Evolutionary conservation across 257 asterid genomes (phyloP).

Genomic region (Nicotiana benthamiana): DNA sequence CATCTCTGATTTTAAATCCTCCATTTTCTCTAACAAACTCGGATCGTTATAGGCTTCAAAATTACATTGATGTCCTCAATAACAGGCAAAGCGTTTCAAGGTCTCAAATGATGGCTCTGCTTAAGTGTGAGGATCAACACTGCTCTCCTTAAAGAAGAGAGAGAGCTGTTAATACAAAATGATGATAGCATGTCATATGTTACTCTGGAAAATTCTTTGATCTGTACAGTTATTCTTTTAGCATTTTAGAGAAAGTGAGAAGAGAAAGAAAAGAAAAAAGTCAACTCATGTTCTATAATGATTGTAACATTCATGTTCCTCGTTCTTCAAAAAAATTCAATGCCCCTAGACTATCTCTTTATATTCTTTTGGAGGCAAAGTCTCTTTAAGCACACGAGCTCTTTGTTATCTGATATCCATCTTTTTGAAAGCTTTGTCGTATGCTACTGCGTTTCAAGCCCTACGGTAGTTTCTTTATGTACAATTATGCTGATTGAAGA

Average conservation of each 20-base stretch:
- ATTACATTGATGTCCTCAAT: slow-evolving; percentile 51
- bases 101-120: slow-evolving; percentile 55
- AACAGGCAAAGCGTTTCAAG: slow-evolving; percentile 58
- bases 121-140: slow-evolving; percentile 40
- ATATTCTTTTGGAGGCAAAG: background rate
- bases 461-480: too few relatives aligned
- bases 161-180: slow-evolving; percentile 3
- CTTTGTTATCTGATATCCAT: background rate
- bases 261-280: background rate
- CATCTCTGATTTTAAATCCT: slow-evolving; percentile 66
- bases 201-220: slow-evolving; percentile 9
- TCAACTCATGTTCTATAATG: background rate
- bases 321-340: background rate
- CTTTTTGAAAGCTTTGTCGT: background rate
- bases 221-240: slow-evolving; percentile 9
- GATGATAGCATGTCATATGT: slow-evolving; percentile 8
- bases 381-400: background rate
- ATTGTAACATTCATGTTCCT: background rate
- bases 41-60: slow-evolving; percentile 58
- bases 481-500: too few relatives aligned
- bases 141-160: slow-evolving; percentile 23
- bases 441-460: too few relatives aligned
- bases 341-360: background rate
- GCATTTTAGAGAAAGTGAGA: background rate
- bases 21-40: slow-evolving; percentile 72